Evolutionary conservation across 257 asterid species (phyloP).

Genomic region (Cruciata laevipes): DNA sequence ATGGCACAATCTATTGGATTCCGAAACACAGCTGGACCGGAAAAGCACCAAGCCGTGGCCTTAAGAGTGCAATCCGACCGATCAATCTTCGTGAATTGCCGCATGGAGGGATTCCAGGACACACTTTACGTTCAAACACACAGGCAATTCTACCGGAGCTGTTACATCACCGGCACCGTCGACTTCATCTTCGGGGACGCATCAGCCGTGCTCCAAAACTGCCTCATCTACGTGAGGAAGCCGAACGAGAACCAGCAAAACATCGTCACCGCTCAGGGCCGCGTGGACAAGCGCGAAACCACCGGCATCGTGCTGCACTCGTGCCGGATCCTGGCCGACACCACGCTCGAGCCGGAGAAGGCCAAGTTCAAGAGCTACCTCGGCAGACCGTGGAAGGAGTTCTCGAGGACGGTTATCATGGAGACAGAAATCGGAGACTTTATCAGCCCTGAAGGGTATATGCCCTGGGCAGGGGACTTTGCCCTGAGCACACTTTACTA

Average conservation of each 20-base stretch:
- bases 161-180: slow-evolving; percentile 63
- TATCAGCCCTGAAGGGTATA: slow-evolving; percentile 61
- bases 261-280: slow-evolving; percentile 62
- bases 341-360: slow-evolving; percentile 43
- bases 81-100: slow-evolving; percentile 54
- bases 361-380: slow-evolving; percentile 49
- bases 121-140: slow-evolving; percentile 58
- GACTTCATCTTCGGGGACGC: slow-evolving; percentile 86
- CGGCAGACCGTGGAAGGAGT: slow-evolving; percentile 77
- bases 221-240: slow-evolving; percentile 51
- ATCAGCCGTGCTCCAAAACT: slow-evolving; percentile 64
- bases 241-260: slow-evolving; percentile 56
- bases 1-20: slow-evolving; percentile 75
- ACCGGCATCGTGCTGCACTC: slow-evolving; percentile 70
- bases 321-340: slow-evolving; percentile 49
- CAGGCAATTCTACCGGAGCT: slow-evolving; percentile 70
- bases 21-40: slow-evolving; percentile 84
- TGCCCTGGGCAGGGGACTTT: slow-evolving; percentile 49
- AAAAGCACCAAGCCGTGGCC: slow-evolving; percentile 89
- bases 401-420: slow-evolving; percentile 63
- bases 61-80: slow-evolving; percentile 71
- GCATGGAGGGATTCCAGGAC: slow-evolving; percentile 76
- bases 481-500: slow-evolving; percentile 51
- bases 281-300: slow-evolving; percentile 50
- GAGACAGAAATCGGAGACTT: slow-evolving; percentile 62